Conservation (phyloP, 768 basidiomycete species). For the Gymnopilus junonius region DNA sequence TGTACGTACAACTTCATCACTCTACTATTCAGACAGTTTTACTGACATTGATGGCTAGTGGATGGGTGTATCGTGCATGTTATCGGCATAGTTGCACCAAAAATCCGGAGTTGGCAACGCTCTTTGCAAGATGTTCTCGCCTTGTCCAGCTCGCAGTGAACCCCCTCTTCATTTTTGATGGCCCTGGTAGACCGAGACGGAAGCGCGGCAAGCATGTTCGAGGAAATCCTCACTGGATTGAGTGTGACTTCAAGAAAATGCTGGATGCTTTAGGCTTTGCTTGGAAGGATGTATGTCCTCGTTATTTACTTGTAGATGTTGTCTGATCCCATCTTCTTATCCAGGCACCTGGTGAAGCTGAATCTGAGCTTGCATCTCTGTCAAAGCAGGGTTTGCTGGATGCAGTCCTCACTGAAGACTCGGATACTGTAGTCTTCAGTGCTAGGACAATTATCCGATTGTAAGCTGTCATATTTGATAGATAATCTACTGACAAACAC, state of each 20-base stretch:
- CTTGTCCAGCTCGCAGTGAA: too few relatives aligned
- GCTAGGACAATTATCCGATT: constrained; percentile 32
- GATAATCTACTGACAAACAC: too few relatives aligned
- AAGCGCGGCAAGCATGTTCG: constrained; percentile 5
- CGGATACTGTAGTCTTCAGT: constrained; percentile 73
- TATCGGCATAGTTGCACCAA: too few relatives aligned
- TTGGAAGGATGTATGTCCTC: constrained; percentile 6
- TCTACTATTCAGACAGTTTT: too few relatives aligned
- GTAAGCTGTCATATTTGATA: too few relatives aligned
- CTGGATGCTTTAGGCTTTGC: constrained; percentile 55
- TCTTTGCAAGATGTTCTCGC: too few relatives aligned
- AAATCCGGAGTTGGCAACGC: too few relatives aligned
- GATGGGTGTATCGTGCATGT: too few relatives aligned
- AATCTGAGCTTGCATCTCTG: constrained; percentile 72
- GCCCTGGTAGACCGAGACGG: neutral
- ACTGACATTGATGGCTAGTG: too few relatives aligned
- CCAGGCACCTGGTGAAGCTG: constrained; percentile 75
- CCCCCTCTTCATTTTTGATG: too few relatives aligned
- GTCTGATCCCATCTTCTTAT: constrained; percentile 35
- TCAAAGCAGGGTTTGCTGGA: constrained; percentile 63
- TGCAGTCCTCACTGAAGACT: constrained; percentile 69
- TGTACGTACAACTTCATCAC: too few relatives aligned
- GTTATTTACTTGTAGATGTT: neutral
- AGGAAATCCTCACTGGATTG: neutral
- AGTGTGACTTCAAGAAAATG: constrained; percentile 6